These are phyloP conservation scores for Cutaneotrichosporon mucoides DNA, from an alignment of 1,284 basidiomycete genomes.

Conservation along the genomic window DNA sequence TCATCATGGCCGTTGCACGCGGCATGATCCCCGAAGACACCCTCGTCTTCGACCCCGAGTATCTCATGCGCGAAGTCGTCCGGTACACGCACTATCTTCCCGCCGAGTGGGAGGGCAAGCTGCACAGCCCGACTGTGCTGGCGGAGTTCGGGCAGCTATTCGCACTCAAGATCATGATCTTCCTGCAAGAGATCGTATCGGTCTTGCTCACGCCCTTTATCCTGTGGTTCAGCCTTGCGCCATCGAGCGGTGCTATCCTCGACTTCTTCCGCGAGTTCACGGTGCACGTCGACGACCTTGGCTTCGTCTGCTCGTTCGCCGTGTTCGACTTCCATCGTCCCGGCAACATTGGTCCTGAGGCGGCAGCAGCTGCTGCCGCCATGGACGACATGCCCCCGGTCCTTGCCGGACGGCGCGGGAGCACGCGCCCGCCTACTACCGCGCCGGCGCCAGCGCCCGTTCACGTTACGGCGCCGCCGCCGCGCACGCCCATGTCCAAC, in stretches of 20 bases:
- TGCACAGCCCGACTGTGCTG: constrained; percentile 89
- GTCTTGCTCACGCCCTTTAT: constrained; percentile 93
- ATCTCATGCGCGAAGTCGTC: constrained; percentile 84
- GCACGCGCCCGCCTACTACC: not conserved
- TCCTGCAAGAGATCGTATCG: constrained; percentile 79
- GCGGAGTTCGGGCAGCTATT: constrained; percentile 84
- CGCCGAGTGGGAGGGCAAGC: constrained; percentile 76
- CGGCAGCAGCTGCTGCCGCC: not conserved
- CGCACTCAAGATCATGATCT: constrained; percentile 79
- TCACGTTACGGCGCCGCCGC: no score
- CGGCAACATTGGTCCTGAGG: constrained; percentile 71
- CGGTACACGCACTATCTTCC: constrained; percentile 95
- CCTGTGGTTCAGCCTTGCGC: constrained; percentile 84
- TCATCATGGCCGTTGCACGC: constrained; percentile 78
- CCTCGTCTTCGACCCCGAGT: constrained; percentile 85
- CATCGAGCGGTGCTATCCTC: constrained; percentile 79
- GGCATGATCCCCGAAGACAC: constrained; percentile 97
- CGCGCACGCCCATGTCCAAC: constrained; percentile 46
- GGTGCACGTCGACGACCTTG: constrained; percentile 90
- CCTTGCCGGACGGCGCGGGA: not conserved
- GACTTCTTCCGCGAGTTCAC: constrained; percentile 97
- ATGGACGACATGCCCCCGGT: not conserved
- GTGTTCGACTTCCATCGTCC: constrained; percentile 95
- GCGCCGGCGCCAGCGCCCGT: not conserved
- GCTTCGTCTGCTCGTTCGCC: constrained; percentile 96